phyloP scores from a whole-genome alignment of 2,329 filamentous ascomycete genomes.

The Boeremia lycopersici region DNA sequence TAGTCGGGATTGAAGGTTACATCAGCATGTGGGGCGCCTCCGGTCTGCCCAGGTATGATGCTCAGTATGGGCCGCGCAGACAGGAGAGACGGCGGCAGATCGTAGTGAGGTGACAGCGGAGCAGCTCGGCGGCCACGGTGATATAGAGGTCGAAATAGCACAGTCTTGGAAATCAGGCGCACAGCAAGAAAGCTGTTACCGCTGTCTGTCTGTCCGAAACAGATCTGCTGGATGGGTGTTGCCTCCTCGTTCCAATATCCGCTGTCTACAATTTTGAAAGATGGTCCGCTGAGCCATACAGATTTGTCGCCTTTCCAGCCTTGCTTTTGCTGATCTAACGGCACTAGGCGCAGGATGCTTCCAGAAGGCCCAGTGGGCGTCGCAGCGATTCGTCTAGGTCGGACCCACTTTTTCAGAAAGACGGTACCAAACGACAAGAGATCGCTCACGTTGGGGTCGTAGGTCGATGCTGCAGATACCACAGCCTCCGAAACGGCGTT shows the following conservation, averaged over 20 bases:
- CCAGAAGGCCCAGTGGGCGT: conserved; percentile 60
- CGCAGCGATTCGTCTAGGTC: conserved; percentile 36
- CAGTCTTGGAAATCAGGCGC: conserved; percentile 53
- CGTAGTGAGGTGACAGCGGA: conserved; percentile 24
- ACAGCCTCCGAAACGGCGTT: conserved; percentile 38
- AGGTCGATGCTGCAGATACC: conserved; percentile 32
- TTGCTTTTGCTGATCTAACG: conserved; percentile 58
- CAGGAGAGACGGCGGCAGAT: conserved; percentile 57
- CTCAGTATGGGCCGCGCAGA: conserved; percentile 61
- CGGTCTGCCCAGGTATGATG: conserved; percentile 60
- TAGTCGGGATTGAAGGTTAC: conserved; percentile 69
- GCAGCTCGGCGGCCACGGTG: conserved; percentile 19
- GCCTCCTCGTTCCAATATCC: conserved; percentile 62
- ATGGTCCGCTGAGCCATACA: conserved; percentile 56
- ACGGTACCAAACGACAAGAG: conserved; percentile 64
- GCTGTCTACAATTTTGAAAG: conserved; percentile 53
- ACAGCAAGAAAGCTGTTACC: conserved; percentile 57
- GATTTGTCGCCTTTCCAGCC: conserved; percentile 59
- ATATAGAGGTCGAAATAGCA: conserved; percentile 53
- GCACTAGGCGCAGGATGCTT: conserved; percentile 62
- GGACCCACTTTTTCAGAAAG: conserved; percentile 52
- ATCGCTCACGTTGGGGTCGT: conserved; percentile 50
- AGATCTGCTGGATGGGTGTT: conserved; percentile 60
- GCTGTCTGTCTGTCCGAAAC: conserved; percentile 55
- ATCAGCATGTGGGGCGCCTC: conserved; percentile 64